Percentiles rank a stretch among this genome's conserved stretches.
Evolutionary conservation across 495 filamentous ascomycete genomes (phyloP).

Genomic region (Daldinia bambusicola): DNA sequence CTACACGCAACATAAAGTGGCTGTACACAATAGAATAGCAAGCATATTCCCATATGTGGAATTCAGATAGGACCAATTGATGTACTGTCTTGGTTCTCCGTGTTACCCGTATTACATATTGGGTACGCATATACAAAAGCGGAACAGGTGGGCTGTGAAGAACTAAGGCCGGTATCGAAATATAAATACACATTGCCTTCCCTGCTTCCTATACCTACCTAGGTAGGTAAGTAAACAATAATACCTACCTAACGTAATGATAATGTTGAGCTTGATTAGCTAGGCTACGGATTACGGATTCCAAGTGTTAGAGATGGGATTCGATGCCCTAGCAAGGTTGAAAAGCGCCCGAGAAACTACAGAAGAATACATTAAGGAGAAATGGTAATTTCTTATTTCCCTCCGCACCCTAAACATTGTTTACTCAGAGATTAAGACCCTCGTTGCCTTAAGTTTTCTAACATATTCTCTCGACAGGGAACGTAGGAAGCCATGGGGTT

Average conservation of each 20-base stretch:
- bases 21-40: background rate
- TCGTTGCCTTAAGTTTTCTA: conserved; percentile 1
- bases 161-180: background rate
- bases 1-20: background rate
- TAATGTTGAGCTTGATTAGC: too few species aligned
- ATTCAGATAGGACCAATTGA: background rate
- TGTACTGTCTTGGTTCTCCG: background rate
- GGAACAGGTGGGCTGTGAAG: conserved; percentile 16
- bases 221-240: background rate
- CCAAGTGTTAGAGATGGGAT: conserved; percentile 25
- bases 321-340: conserved; percentile 34
- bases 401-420: background rate
- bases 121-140: conserved; percentile 17
- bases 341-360: conserved; percentile 22
- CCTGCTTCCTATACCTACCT: too few species aligned
- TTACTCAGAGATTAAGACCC: background rate
- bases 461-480: conserved; percentile 21
- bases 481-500: conserved; percentile 17
- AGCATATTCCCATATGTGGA: background rate
- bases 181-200: background rate
- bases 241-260: background rate
- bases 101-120: conserved; percentile 8
- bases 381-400: conserved; percentile 32
- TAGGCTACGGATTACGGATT: background rate
- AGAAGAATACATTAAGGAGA: conserved; percentile 35